Conservation (phyloP, 306 rosid genomes). For the Inga laurina region DNA sequence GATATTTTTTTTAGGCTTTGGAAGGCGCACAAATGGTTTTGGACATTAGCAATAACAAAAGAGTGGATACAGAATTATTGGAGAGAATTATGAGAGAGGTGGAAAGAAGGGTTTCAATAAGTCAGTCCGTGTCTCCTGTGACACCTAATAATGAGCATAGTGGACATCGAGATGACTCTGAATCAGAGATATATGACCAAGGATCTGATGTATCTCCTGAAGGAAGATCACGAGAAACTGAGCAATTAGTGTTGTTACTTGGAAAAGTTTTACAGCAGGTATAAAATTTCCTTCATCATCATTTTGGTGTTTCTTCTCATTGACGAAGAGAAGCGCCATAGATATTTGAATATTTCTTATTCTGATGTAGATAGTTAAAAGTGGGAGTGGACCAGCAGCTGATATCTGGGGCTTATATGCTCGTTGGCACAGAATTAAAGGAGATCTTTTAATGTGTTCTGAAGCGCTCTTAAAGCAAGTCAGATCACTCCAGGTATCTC, state of each 20-base stretch:
- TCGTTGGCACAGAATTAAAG: conserved; percentile 89
- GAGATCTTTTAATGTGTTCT: conserved; percentile 82
- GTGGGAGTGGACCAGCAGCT: conserved; percentile 65
- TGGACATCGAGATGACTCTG: conserved; percentile 39
- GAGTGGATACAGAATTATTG: conserved; percentile 62
- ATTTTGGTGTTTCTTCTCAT: not conserved
- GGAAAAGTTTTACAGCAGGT: conserved; percentile 89
- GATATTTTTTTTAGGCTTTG: conserved; percentile 61
- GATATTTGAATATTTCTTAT: conserved; percentile 27
- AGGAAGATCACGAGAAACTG: conserved; percentile 61
- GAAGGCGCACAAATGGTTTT: conserved; percentile 75
- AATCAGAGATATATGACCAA: conserved; percentile 41
- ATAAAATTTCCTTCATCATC: conserved; percentile 3
- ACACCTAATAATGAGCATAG: conserved; percentile 31
- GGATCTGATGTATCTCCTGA: conserved; percentile 38
- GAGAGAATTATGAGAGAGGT: conserved; percentile 70
- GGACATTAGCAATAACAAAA: conserved; percentile 60
- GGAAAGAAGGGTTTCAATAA: conserved; percentile 53
- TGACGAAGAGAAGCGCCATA: not conserved
- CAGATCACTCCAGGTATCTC: conserved; percentile 88
- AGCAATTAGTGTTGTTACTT: conserved; percentile 60
- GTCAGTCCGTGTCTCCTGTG: conserved; percentile 32
- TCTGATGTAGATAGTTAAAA: conserved; percentile 67
- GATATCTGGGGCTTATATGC: conserved; percentile 90
- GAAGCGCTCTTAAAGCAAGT: conserved; percentile 96